phyloP scores from a whole-genome alignment of 192 early-diverging fungal species.

The Coemansia erecta region DNA sequence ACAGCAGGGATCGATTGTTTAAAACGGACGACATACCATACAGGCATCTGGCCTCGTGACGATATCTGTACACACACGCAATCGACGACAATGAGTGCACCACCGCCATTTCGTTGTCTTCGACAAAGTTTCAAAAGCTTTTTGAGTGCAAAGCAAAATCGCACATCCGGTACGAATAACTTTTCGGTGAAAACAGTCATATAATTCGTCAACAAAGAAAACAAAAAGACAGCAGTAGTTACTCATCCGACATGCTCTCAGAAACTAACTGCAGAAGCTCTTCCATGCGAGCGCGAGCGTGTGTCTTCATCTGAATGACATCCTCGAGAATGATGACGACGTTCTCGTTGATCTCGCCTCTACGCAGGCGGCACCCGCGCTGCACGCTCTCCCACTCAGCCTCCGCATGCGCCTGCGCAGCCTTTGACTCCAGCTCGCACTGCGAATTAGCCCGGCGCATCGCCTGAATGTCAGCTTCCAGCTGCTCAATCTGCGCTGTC shows the following conservation, averaged over 20 bases:
- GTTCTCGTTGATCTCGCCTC: conserved; percentile 45
- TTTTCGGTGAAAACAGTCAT: background rate
- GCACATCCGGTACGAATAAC: no score
- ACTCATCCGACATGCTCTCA: conserved; percentile 11
- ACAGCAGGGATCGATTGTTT: no score
- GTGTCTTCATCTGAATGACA: conserved; percentile 37
- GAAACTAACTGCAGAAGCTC: conserved; percentile 44
- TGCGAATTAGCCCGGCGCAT: conserved; percentile 48
- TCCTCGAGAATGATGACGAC: conserved; percentile 45
- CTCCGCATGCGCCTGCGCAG: conserved; percentile 41
- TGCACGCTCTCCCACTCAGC: conserved; percentile 53
- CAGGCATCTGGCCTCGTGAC: no score
- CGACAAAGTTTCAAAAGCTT: no score
- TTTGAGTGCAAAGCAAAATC: no score
- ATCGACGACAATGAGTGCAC: no score
- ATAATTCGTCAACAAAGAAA: background rate
- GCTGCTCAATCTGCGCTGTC: conserved; percentile 44
- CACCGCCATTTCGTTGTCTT: no score
- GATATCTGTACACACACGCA: no score
- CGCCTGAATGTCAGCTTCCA: conserved; percentile 48
- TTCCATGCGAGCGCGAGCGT: conserved; percentile 30
- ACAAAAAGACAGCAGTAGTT: background rate
- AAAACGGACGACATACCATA: no score
- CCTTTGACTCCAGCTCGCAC: conserved; percentile 48
- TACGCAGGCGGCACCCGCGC: conserved; percentile 47